Conservation (phyloP, 352 stramenopile species). For the Saprolegnia diclina region DNA sequence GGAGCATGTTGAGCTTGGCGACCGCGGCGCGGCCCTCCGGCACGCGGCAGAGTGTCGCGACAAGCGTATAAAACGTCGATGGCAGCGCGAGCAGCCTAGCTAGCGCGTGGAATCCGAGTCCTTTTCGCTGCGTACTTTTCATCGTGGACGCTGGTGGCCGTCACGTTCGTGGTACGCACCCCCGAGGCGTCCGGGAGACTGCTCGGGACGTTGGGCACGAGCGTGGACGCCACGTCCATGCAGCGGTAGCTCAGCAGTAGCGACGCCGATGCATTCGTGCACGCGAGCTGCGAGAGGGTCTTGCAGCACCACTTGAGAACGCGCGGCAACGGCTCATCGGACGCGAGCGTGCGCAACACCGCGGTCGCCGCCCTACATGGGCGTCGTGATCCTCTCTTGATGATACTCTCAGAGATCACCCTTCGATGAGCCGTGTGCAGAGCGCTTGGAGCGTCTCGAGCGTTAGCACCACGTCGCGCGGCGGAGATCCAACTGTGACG, state of each 20-base stretch:
- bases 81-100: slow-evolving; percentile 44
- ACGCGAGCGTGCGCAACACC: slow-evolving; percentile 14
- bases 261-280: slow-evolving; percentile 45
- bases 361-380: slow-evolving; percentile 5
- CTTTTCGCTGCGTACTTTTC: slow-evolving; percentile 5
- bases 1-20: slow-evolving; percentile 55
- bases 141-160: slow-evolving; percentile 2
- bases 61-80: slow-evolving; percentile 53
- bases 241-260: slow-evolving; percentile 47
- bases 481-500: neutral
- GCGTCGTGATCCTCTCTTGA: too few species aligned
- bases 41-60: slow-evolving; percentile 58
- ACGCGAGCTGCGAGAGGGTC: slow-evolving; percentile 53
- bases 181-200: neutral
- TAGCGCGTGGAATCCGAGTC: neutral
- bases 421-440: neutral
- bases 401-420: too few species aligned
- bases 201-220: slow-evolving; percentile 21
- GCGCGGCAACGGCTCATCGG: slow-evolving; percentile 19
- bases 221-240: slow-evolving; percentile 34
- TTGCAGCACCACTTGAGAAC: slow-evolving; percentile 47
- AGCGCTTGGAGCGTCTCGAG: neutral
- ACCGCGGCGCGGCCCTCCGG: slow-evolving; percentile 48
- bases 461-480: neutral
- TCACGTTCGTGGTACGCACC: neutral